phyloP scores from a whole-genome alignment of 1,139 yeast species.

The Pichia inconspicua region DNA sequence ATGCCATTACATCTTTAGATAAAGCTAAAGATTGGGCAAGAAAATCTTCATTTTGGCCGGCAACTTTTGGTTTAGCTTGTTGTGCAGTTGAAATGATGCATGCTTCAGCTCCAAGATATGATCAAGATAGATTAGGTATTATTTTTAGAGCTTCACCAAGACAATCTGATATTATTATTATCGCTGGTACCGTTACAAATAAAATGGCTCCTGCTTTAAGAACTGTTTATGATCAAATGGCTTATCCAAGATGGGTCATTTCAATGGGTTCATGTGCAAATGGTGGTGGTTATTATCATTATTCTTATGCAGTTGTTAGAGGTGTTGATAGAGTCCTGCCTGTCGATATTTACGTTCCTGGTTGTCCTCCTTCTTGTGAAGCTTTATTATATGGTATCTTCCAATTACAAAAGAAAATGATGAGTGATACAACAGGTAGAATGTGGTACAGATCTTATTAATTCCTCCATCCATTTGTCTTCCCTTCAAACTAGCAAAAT shows the following conservation, averaged over 20 bases:
- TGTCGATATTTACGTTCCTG: constrained; percentile 87
- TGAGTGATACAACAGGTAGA: constrained; percentile 71
- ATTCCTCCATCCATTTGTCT: background rate
- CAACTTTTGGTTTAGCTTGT: constrained; percentile 85
- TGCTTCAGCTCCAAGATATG: constrained; percentile 85
- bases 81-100: constrained; percentile 97
- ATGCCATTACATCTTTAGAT: constrained; percentile 78
- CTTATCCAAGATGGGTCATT: constrained; percentile 85
- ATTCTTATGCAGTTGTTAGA: constrained; percentile 80
- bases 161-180: constrained; percentile 89
- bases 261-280: constrained; percentile 95
- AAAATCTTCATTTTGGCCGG: constrained; percentile 91
- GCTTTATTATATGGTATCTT: constrained; percentile 88
- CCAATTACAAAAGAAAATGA: constrained; percentile 85
- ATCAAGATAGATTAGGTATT: constrained; percentile 87
- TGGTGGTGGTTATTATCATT: constrained; percentile 91
- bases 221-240: constrained; percentile 92
- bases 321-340: constrained; percentile 88
- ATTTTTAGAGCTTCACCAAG: constrained; percentile 94
- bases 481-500: background rate
- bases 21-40: constrained; percentile 88
- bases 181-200: constrained; percentile 86
- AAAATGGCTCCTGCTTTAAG: constrained; percentile 93
- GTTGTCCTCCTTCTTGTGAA: constrained; percentile 89
- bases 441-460: constrained; percentile 64